phyloP scores from a whole-genome alignment of 1,284 basidiomycete species.

The Wolfiporia cocos region DNA sequence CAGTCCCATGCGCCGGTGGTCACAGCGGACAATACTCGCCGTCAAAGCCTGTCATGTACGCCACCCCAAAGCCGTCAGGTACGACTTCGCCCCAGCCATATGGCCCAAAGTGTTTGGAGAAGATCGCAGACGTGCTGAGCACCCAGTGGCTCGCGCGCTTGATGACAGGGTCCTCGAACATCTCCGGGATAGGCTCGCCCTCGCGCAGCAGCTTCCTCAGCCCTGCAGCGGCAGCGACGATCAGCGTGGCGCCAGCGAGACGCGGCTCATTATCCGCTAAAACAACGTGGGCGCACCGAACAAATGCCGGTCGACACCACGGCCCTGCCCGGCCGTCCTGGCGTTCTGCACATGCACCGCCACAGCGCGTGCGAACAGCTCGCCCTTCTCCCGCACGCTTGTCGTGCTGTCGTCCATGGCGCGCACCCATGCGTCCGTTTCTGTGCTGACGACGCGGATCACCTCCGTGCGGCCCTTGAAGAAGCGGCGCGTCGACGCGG shows the following conservation, averaged over 20 bases:
- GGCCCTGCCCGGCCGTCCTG: constrained; percentile 61
- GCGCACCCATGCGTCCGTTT: constrained; percentile 67
- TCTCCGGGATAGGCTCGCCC: constrained; percentile 54
- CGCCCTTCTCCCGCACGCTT: constrained; percentile 40
- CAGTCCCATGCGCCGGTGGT: not conserved
- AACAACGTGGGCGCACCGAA: constrained; percentile 65
- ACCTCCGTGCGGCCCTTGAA: constrained; percentile 86
- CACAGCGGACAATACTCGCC: constrained; percentile 30
- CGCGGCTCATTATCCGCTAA: not conserved
- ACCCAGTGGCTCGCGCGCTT: constrained; percentile 64
- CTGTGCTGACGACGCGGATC: constrained; percentile 71
- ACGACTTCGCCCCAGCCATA: constrained; percentile 90
- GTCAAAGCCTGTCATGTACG: constrained; percentile 74
- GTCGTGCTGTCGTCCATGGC: constrained; percentile 59
- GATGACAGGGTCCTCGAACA: constrained; percentile 73
- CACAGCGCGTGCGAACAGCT: constrained; percentile 59
- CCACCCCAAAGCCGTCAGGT: constrained; percentile 73
- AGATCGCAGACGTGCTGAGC: constrained; percentile 83
- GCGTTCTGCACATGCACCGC: constrained; percentile 70
- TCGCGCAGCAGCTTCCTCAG: constrained; percentile 59
- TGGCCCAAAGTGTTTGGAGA: constrained; percentile 71
- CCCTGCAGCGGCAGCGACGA: constrained; percentile 33
- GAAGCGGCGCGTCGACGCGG: constrained; percentile 81
- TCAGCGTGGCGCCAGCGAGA: not conserved
- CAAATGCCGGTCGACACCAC: constrained; percentile 82